Evolutionary conservation across 768 basidiomycete genomes (phyloP).

Genomic region (Boletales sp.): DNA sequence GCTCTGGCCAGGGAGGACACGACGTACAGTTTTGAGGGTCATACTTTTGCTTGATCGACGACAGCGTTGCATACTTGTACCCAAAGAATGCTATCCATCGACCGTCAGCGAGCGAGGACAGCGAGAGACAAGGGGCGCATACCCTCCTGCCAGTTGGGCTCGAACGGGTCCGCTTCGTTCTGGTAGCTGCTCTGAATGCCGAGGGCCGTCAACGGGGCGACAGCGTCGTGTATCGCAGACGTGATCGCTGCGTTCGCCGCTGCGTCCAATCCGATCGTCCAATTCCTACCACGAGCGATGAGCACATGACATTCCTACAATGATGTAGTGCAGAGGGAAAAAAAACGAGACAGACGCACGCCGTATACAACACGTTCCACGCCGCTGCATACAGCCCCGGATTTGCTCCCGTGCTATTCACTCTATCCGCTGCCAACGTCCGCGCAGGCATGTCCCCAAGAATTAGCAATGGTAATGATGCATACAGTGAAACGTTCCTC

Average conservation of each 20-base stretch:
- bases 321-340: too few relatives aligned
- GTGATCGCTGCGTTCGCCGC: slow-evolving; percentile 1
- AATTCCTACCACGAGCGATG: background rate
- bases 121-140: background rate
- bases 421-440: background rate
- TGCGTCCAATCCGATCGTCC: slow-evolving; percentile 8
- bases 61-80: slow-evolving; percentile 17
- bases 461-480: background rate
- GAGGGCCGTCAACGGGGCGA: slow-evolving; percentile 10
- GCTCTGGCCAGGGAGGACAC: background rate
- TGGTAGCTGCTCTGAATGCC: slow-evolving; percentile 23
- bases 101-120: background rate
- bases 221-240: slow-evolving; percentile 6
- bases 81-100: slow-evolving; percentile 16
- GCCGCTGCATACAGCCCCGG: slow-evolving; percentile 11
- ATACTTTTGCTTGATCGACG: slow-evolving; percentile 18
- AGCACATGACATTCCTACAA: background rate
- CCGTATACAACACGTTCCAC: slow-evolving; percentile 11
- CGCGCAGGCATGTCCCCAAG: slow-evolving; percentile 8
- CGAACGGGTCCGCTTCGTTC: slow-evolving; percentile 18
- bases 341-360: slow-evolving; percentile 9
- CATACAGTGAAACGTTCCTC: background rate
- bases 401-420: slow-evolving; percentile 14
- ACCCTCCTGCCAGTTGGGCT: slow-evolving; percentile 18
- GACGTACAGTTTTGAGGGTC: slow-evolving; percentile 19